Evolutionary conservation across 2,329 filamentous ascomycete genomes (phyloP).

Genomic region (Penicillium sp.): DNA sequence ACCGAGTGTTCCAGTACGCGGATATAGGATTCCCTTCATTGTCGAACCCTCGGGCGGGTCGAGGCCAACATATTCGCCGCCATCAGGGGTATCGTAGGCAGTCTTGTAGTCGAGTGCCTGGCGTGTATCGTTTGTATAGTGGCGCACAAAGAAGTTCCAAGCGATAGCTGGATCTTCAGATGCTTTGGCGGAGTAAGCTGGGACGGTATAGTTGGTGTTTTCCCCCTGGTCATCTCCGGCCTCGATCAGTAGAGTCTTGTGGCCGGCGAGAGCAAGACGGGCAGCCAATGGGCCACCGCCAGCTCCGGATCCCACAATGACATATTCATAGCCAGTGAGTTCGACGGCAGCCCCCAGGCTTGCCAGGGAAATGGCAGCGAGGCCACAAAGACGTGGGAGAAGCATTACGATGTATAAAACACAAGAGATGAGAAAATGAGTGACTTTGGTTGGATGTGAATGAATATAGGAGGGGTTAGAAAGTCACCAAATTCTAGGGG

Average conservation of each 20-base stretch:
- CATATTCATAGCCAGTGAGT: constrained; percentile 39
- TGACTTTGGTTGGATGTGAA: neutral
- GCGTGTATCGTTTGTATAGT: constrained; percentile 32
- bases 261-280: constrained; percentile 36
- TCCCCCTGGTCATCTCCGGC: constrained; percentile 38
- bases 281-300: constrained; percentile 39
- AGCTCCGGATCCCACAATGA: constrained; percentile 39
- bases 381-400: constrained; percentile 9
- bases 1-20: constrained; percentile 57
- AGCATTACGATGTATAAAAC: constrained; percentile 4
- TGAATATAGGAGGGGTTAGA: neutral
- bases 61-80: constrained; percentile 54
- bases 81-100: constrained; percentile 46
- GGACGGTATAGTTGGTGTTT: constrained; percentile 31
- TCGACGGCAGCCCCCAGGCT: constrained; percentile 20
- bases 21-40: constrained; percentile 58
- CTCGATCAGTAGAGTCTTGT: constrained; percentile 40
- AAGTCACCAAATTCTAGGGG: neutral
- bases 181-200: constrained; percentile 27
- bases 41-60: constrained; percentile 54
- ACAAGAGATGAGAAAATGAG: neutral
- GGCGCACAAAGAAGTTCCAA: constrained; percentile 40
- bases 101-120: constrained; percentile 38
- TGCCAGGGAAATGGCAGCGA: constrained; percentile 10
- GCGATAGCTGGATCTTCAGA: constrained; percentile 31